phyloP scores from a whole-genome alignment of 1,284 basidiomycete species.

The Ceratobasidium sp. region DNA sequence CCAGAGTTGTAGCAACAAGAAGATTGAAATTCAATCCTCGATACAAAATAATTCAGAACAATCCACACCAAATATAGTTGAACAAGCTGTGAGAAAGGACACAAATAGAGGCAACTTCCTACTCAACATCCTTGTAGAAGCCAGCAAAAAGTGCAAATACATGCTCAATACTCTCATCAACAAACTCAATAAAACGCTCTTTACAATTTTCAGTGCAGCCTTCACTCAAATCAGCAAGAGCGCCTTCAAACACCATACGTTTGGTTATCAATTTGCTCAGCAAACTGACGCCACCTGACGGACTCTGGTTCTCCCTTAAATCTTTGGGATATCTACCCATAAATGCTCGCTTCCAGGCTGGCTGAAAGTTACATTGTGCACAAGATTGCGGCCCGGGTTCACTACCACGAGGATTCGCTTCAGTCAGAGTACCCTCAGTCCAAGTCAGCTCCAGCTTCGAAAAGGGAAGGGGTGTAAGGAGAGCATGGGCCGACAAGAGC shows the following conservation, averaged over 20 bases:
- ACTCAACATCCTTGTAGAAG: constrained; percentile 18
- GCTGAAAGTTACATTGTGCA: background rate
- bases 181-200: background rate
- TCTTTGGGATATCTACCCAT: background rate
- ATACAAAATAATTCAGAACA: too few relatives aligned
- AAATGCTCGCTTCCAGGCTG: background rate
- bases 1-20: too few relatives aligned
- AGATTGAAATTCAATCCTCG: too few relatives aligned
- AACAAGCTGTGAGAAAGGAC: too few relatives aligned
- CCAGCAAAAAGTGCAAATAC: background rate
- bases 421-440: background rate
- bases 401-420: background rate
- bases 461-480: background rate
- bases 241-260: background rate
- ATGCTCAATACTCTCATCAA: constrained; percentile 4
- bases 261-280: background rate
- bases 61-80: too few relatives aligned
- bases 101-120: background rate
- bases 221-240: background rate
- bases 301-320: background rate
- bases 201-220: background rate
- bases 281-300: background rate
- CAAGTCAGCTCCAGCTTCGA: background rate
- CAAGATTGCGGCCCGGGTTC: background rate
- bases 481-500: constrained; percentile 4